Conservation (phyloP, 108 stramenopile species). For the Cylindrotheca closterium region DNA sequence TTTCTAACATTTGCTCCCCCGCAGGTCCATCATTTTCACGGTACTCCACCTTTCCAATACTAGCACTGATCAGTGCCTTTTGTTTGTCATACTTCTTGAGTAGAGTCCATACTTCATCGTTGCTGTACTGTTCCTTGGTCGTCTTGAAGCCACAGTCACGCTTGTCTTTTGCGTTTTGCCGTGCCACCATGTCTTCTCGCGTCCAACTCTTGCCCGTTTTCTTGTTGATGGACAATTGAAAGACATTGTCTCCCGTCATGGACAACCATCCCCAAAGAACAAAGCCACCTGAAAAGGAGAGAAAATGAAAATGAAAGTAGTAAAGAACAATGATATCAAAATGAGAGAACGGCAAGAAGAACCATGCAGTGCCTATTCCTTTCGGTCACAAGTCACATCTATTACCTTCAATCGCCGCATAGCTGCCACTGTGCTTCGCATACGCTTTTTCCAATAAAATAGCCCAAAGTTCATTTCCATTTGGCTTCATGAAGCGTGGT, state of each 20-base stretch:
- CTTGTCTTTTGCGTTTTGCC: constrained; percentile 31
- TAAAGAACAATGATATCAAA: too few relatives aligned
- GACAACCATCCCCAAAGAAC: constrained; percentile 74
- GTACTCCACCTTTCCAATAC: constrained; percentile 53
- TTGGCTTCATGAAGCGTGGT: constrained; percentile 60
- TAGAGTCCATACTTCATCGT: constrained; percentile 57
- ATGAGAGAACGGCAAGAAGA: too few relatives aligned
- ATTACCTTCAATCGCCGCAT: constrained; percentile 58
- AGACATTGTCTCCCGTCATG: constrained; percentile 66
- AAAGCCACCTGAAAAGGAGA: constrained; percentile 52
- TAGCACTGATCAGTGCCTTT: constrained; percentile 37
- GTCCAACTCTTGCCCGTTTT: constrained; percentile 22
- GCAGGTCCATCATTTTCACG: constrained; percentile 53
- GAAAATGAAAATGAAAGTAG: constrained; percentile 36
- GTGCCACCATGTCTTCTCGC: constrained; percentile 46
- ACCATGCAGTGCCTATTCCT: constrained; percentile 65
- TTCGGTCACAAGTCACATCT: constrained; percentile 57
- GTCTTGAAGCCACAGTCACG: constrained; percentile 39
- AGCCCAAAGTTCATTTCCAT: constrained; percentile 87
- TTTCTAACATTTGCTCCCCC: constrained; percentile 58
- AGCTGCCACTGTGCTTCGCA: constrained; percentile 86
- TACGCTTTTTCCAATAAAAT: constrained; percentile 95
- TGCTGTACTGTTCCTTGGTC: constrained; percentile 40
- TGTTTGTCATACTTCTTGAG: constrained; percentile 45
- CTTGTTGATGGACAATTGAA: constrained; percentile 35